Base-by-base conservation (phyloP, 768 basidiomycete genomes). In the Hygrocybe coccinea region DNA sequence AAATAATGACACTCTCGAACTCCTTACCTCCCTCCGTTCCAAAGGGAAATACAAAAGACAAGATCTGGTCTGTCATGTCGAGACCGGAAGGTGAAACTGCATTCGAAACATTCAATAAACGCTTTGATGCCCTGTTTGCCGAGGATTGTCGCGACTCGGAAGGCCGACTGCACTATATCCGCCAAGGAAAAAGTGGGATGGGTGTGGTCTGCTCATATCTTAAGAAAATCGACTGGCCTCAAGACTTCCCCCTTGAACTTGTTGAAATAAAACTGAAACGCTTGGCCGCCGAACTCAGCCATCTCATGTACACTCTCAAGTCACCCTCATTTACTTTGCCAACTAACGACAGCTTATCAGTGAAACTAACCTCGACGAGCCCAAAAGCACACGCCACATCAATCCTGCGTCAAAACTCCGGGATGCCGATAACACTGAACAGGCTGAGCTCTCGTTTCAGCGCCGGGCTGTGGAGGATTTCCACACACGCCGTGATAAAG, bases 51-150 rank as follows among this genome's bases (percentile, higher is more conserved):
- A 45, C 34, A 2, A 34, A 19, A 5, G 55, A 61, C 46, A 35
- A 58, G n/a, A 59, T 62, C 33, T 49, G 43, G 15, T 50, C 25
- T 12, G 53, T 62, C 33, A 58, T 56, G 49, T 43, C 48, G 17
- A 50, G 14, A 3, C 17, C 51, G 1, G 36, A 54, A 15, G 54
- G 59, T 37, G 50, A 60, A 21, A 24, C 25, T 14, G 15, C 52
- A 15, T 55, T 50, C 19, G 45, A 55, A 4, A 58, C 52, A 3
- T 60, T 62, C 55, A 60, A 58, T 44, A 46, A 52, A 36, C 61
- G 56, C 4, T 60, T 62, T 35, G 61, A 62, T 34, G 41, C 48
- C 39, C 50, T 60, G 15, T 62, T 58, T 29, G 57, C 52, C 1
- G 50, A 62, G 43, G 60, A 62, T 37, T 56, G 56, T 34, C 59